phyloP scores from a whole-genome alignment of 164 flowering plant species.

The Taxillus chinensis region DNA sequence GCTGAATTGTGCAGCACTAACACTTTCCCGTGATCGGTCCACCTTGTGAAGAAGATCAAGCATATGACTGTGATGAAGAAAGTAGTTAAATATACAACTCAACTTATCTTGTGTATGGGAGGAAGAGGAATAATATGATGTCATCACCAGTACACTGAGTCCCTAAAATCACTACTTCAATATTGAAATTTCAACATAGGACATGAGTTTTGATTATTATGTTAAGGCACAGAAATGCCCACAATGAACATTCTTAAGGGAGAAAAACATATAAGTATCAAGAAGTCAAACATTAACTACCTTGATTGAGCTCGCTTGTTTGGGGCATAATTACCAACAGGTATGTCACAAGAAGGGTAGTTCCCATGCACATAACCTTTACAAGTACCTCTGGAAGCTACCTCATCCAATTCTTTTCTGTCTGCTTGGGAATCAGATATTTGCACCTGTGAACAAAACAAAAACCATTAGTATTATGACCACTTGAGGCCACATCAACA shows the following conservation, averaged over 20 bases:
- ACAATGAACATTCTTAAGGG: too few relatives aligned
- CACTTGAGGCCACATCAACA: background rate
- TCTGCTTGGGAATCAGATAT: constrained; percentile 31
- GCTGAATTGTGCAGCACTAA: constrained; percentile 17
- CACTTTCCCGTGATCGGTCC: constrained; percentile 53
- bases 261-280: too few relatives aligned
- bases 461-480: background rate
- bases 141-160: background rate
- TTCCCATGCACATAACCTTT: constrained; percentile 20
- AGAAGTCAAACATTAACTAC: constrained; percentile 20
- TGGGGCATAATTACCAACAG: constrained; percentile 21
- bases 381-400: constrained; percentile 21
- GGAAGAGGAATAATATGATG: too few relatives aligned
- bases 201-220: too few relatives aligned
- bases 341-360: constrained; percentile 30
- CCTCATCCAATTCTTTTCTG: constrained; percentile 22
- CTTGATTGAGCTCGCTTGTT: constrained; percentile 33
- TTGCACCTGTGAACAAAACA: constrained; percentile 23
- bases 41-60: constrained; percentile 86
- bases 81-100: background rate
- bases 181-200: background rate
- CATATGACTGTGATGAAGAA: constrained; percentile 59
- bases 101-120: background rate
- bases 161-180: background rate
- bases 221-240: too few relatives aligned